Evolutionary conservation across 495 filamentous ascomycete genomes (phyloP), one percentile per base, ranked within the genome.

Genomic region (Hyaloscypha variabilis): DNA sequence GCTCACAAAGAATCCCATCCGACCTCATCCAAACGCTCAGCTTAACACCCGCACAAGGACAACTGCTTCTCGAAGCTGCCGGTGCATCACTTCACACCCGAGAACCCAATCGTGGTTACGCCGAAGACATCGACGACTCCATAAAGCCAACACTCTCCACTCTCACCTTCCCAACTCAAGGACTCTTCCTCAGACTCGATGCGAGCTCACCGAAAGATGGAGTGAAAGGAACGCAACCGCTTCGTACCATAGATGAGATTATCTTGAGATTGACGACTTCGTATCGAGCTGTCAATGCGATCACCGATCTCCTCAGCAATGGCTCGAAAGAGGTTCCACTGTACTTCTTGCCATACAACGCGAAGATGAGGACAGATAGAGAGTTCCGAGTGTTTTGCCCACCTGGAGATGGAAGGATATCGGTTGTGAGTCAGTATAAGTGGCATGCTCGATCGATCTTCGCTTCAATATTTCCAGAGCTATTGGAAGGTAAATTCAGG

Each of bases 331-430:
- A 6, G 23, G 49, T 24, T 24, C 6, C 19, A 3, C 31, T 59
- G 57, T 36, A 13, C n/a, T 59, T 59, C n/a, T 6, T 59, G 8
- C 57, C 57, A 5, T 59, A 13, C 19, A 50, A 60, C 28, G 6
- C 8, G 3, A 29, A 49, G 8, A 60, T 60, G 31, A 25, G 13
- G 2, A 60, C 24, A 28, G 39, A 28, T 6, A 23, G 19, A 26
- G 58, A 60, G 36, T 49, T 42, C 49, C 14, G 58, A 26, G 31
- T 60, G 2, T 60, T 60, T 24, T 49, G 58, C 8, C 25, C 34
- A 21, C 31, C 31, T 2, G n/a, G 30, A 25, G 17, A 6, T 11
- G 30, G 34, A 2, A n/a, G 6, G 31, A 50, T 26, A 21, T 24
- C 23, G 19, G 58, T 14, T 17, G 58, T 46, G 3, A 42, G 14